Percentiles rank a stretch among this genome's conserved stretches.
phyloP scores from a whole-genome alignment of 441 rosid species.

The Erodium moschatum region DNA sequence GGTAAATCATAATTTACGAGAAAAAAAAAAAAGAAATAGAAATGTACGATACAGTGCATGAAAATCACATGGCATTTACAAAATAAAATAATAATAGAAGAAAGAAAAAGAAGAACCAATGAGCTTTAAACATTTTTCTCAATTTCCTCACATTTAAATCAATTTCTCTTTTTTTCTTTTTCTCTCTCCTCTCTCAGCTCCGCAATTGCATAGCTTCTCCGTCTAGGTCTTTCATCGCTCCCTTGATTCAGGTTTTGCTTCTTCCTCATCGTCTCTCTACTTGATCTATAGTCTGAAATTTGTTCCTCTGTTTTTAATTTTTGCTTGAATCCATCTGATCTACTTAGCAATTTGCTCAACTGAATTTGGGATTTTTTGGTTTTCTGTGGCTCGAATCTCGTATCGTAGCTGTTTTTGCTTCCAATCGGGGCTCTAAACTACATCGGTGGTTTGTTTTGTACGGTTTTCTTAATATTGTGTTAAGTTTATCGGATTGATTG shows the following conservation, averaged over 20 bases:
- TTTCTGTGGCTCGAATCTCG: not conserved
- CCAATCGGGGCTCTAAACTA: not conserved
- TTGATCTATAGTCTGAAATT: not conserved
- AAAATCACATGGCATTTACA: slow-evolving; percentile 5
- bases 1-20: too few species aligned
- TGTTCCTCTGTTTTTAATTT: not conserved
- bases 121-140: not conserved
- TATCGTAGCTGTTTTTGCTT: not conserved
- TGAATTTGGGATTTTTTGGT: not conserved
- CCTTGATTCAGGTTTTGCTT: not conserved
- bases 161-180: too few species aligned
- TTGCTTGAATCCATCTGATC: not conserved
- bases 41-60: not conserved
- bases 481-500: not conserved
- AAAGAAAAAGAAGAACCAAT: not conserved
- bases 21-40: too few species aligned
- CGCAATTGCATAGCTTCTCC: not conserved
- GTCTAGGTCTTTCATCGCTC: not conserved
- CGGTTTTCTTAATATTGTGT: not conserved
- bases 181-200: not conserved
- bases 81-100: not conserved
- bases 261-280: not conserved
- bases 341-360: not conserved
- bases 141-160: not conserved
- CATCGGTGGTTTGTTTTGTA: not conserved